Evolutionary conservation across 2,329 filamentous ascomycete genomes (phyloP).

Genomic region (Alternaria angustiovoidea): DNA sequence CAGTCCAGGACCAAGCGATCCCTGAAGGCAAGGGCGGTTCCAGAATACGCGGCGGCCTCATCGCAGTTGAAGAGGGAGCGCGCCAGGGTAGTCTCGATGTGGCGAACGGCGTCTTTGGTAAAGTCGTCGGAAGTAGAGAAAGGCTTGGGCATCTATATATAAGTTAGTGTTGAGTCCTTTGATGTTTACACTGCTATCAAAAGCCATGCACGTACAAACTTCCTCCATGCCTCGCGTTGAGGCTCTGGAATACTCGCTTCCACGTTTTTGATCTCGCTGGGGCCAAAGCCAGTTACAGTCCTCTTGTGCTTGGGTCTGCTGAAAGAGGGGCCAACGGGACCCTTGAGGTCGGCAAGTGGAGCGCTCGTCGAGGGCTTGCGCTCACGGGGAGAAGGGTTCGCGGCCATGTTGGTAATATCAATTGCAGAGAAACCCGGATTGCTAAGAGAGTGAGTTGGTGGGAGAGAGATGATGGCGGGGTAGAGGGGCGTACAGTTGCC

Average conservation of each 20-base stretch:
- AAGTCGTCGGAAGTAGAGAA: conserved; percentile 87
- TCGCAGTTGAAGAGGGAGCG: conserved; percentile 98
- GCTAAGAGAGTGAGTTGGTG: conserved; percentile 31
- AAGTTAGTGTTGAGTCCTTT: conserved; percentile 21
- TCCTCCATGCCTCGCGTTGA: conserved; percentile 78
- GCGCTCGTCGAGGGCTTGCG: conserved; percentile 82
- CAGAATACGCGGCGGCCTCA: conserved; percentile 88
- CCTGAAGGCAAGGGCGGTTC: conserved; percentile 88
- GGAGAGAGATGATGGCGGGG: conserved; percentile 39
- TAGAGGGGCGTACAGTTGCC: conserved; percentile 25
- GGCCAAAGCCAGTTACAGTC: conserved; percentile 93
- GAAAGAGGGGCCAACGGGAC: conserved; percentile 85
- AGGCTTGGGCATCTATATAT: conserved; percentile 65
- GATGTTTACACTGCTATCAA: not conserved
- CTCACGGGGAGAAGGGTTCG: conserved; percentile 65
- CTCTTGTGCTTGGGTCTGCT: conserved; percentile 95
- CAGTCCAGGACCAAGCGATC: conserved; percentile 93
- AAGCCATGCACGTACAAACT: conserved; percentile 59
- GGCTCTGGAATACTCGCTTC: conserved; percentile 91
- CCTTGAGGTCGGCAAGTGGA: conserved; percentile 85
- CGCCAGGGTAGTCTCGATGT: conserved; percentile 95
- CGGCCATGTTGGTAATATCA: conserved; percentile 43
- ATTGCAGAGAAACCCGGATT: conserved; percentile 38
- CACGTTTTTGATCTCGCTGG: conserved; percentile 89
- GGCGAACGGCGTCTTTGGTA: conserved; percentile 82